Evolutionary conservation across 257 asterid species (phyloP).

Genomic region (Solanum corneliomulleri): DNA sequence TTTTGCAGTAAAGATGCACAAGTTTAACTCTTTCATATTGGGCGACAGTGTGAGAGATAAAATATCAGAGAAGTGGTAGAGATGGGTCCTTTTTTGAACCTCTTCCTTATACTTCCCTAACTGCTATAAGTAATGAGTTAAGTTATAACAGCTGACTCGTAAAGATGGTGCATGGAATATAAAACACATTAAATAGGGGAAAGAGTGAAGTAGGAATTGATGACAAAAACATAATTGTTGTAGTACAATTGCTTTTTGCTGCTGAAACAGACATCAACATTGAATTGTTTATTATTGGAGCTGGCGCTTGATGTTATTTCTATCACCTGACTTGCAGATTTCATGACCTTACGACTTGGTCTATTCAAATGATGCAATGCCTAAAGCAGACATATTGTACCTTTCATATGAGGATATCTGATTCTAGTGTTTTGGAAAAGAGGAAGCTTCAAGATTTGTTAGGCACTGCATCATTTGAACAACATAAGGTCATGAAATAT

Average conservation of each 20-base stretch:
- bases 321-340: background rate
- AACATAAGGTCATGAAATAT: background rate
- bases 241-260: background rate
- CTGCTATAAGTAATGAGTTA: background rate
- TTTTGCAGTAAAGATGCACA: background rate
- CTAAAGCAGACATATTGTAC: background rate
- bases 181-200: background rate
- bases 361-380: background rate
- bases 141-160: background rate
- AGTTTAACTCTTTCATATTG: background rate
- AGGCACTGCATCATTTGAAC: background rate
- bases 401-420: background rate
- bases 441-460: background rate
- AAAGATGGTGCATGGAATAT: background rate
- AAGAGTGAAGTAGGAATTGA: background rate
- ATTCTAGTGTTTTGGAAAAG: background rate
- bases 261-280: background rate
- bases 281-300: background rate
- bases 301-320: background rate
- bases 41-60: background rate
- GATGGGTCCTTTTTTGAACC: background rate
- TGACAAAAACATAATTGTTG: background rate
- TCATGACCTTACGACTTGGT: background rate
- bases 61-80: background rate
- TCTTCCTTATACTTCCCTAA: background rate